Evolutionary conservation across 2,329 filamentous ascomycete species (phyloP), one percentile per base, ranked within the genome.

Genomic region (Aspergillus awamori): DNA sequence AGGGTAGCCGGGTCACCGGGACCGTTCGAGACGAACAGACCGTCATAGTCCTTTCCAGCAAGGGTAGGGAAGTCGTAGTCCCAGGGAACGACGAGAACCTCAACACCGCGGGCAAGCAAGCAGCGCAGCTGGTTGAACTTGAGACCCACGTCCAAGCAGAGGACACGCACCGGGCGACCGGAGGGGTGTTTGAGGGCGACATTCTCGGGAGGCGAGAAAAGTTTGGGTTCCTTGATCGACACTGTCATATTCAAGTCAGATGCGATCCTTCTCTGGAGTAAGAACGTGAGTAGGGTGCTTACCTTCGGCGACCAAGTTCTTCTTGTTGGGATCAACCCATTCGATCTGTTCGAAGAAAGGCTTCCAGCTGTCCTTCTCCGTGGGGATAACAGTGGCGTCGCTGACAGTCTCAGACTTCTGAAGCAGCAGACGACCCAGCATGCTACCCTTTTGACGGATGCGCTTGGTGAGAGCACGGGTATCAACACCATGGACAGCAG

Each of bases 91-190:
- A 97, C 92, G 66, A 97, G 81, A 53, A 98, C 93, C 76, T 99
- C 95, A 59, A 98, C 90, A 58, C 95, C 95, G 69, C 95, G 88
- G 71, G 88, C 89, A 62, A 99, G 84, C 71, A 99, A 88, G 81
- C 95, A 99, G 69, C 95, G 87, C 70, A 99, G 85, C 81, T 99
- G 95, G 81, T 98, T 99, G 82, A 92, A 97, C 81, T 99, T 99
- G 83, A 98, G 89, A 76, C 95, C 95, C 69, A 99, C 94, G 81
- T 99, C 95, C 69, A 99, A 86, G 76, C 93, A 97, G 54, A 98
- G 83, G 63, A 99, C 89, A 74, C 93, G 91, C 61, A 98, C 85
- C 53, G 89, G 85, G 70, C 93, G 90, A 64, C 94, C 95, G 59
- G 92, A 96, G 43, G 93, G 90, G 79, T 97, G 93, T 79, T 91